These are phyloP conservation scores for Lachnellula suecica DNA, from an alignment of 2,329 filamentous ascomycete species.

Conservation along the genomic window DNA sequence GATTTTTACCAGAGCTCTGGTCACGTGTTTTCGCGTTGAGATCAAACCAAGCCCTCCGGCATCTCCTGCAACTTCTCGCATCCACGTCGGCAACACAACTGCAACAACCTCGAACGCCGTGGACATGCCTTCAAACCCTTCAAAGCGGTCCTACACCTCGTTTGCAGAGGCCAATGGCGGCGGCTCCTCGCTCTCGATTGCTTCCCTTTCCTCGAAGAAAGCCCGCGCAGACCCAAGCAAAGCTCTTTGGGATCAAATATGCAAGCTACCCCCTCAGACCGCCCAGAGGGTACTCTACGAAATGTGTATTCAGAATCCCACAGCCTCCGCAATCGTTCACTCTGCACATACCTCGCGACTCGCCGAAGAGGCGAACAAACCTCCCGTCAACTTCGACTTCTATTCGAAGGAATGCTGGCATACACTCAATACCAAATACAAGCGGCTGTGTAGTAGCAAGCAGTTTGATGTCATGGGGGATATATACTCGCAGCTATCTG, in stretches of 20 bases:
- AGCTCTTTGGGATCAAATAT: slow-evolving; percentile 8
- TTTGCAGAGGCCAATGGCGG: neutral
- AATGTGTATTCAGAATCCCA: slow-evolving; percentile 8
- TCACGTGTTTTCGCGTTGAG: neutral
- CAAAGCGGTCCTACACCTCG: slow-evolving; percentile 3
- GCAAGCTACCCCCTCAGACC: neutral
- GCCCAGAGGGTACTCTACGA: slow-evolving; percentile 6
- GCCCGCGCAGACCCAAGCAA: slow-evolving; percentile 10
- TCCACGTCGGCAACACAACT: neutral
- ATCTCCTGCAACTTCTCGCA: neutral
- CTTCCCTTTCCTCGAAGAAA: slow-evolving; percentile 6
- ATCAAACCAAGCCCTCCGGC: neutral
- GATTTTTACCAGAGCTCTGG: no score
- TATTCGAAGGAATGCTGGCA: slow-evolving; percentile 15
- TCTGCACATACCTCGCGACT: slow-evolving; percentile 3
- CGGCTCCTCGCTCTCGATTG: neutral
- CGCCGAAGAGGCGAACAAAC: slow-evolving; percentile 1
- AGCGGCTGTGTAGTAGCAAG: slow-evolving; percentile 4
- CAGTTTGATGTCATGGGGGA: slow-evolving; percentile 7
- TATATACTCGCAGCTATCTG: neutral
- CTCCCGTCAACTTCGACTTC: slow-evolving; percentile 9
- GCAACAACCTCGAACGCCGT: neutral
- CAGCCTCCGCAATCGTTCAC: neutral
- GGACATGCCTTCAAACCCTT: slow-evolving; percentile 1
- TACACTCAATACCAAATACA: slow-evolving; percentile 12